These are phyloP conservation scores for Globisporangium alternatum DNA, from an alignment of 352 stramenopile genomes.

Conservation along the genomic window DNA sequence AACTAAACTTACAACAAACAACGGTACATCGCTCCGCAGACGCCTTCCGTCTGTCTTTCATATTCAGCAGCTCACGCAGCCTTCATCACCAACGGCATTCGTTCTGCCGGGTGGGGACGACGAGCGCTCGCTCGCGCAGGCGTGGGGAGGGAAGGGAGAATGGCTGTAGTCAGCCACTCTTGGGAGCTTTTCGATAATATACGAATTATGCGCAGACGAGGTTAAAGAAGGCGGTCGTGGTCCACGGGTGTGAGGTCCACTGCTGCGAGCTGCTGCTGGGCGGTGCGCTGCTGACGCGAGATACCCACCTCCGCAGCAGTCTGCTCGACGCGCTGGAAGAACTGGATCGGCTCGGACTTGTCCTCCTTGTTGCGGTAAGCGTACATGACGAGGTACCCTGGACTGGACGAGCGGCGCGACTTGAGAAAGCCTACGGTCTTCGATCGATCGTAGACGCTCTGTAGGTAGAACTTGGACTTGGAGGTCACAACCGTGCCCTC, in stretches of 20 bases:
- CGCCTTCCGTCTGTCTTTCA: neutral
- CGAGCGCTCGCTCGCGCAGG: neutral
- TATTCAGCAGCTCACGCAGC: neutral
- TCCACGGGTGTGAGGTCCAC: conserved; percentile 5
- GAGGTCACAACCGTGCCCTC: conserved; percentile 56
- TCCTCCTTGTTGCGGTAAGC: conserved; percentile 46
- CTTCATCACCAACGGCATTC: neutral
- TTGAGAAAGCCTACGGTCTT: conserved; percentile 62
- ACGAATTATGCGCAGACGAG: neutral
- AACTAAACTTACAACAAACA: conserved; percentile 14
- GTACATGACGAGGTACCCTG: conserved; percentile 58
- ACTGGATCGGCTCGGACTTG: conserved; percentile 63
- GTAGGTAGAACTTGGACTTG: conserved; percentile 68
- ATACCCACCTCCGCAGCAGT: neutral
- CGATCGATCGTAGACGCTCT: conserved; percentile 66
- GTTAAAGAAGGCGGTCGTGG: neutral
- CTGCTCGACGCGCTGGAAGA: conserved; percentile 45
- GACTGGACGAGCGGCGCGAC: conserved; percentile 29
- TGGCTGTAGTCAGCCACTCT: neutral
- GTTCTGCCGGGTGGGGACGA: neutral
- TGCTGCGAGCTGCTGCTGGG: conserved; percentile 7
- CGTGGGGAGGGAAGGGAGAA: neutral
- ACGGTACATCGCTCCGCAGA: neutral
- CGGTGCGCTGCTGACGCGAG: conserved; percentile 6
- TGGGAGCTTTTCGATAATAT: conserved; percentile 3